Evolutionary conservation across 2,329 filamentous ascomycete species (phyloP), one percentile per base, ranked within the genome.

Genomic region (Fusarium keratoplasticum): DNA sequence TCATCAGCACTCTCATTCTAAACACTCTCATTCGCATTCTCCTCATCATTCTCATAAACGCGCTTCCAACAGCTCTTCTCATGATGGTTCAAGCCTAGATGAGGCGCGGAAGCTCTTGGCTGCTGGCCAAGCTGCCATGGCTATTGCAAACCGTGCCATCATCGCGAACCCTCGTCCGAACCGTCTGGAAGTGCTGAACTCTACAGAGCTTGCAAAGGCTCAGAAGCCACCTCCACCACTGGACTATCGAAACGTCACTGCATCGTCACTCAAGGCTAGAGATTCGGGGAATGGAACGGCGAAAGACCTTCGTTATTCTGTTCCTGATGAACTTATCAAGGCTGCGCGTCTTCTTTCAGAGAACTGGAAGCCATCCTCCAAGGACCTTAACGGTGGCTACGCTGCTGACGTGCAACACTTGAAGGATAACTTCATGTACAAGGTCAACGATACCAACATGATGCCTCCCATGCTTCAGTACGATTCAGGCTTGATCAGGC

Each of bases 121-220:
- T 10, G 40, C 59, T n/a, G 63, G 63, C 22, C 63, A 66, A 40
- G 54, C 54, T 42, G 63, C 63, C 42, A 66, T 66, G 63, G 38
- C 38, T 14, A 16, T 42, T 44, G 61, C 27, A 13, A 63, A 63
- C 38, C 29, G 18, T n/a, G 44, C n/a, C 10, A 55, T 63, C 3
- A n/a, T 63, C 40, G 14, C 22, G 5, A 63, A n/a, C 36, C 36
- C 36, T 40, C 36, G 36, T n/a, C 36, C 36, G 9, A 40, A 40
- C 18, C 36, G 36, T 6, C 36, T 40, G 36, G 36, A 40, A 40
- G 36, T 40, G 18, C 5, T 40, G 2, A 40, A 40, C 36, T 9
- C 18, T 40, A 38, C 6, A 38, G 42, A 38, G 20, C 47, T 47
- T 14, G 6, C 18, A n/a, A 40, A 40, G 36, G 36, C 36, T 40